Conservation (phyloP, 78 protist genomes). For the Anaeramoeba ignava region DNA sequence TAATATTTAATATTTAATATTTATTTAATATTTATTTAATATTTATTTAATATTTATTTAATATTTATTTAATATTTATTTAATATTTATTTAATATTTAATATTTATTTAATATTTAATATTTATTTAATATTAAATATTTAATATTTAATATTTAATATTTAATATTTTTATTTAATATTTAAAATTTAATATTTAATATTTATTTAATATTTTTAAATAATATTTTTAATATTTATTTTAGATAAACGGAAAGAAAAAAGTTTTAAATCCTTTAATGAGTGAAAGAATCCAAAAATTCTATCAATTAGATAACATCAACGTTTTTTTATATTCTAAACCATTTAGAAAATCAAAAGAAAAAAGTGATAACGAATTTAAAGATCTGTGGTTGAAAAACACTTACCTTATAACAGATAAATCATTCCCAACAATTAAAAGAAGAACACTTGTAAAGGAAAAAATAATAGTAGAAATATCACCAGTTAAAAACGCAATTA, state of each 20-base stretch:
- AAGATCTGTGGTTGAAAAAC: conserved; percentile 46
- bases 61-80: too few relatives aligned
- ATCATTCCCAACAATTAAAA: conserved; percentile 40
- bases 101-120: too few relatives aligned
- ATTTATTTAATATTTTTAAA: too few relatives aligned
- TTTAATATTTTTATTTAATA: too few relatives aligned
- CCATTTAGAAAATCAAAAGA: not conserved
- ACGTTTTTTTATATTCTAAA: not conserved
- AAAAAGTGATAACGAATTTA: conserved; percentile 39
- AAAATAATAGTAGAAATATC: not conserved
- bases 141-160: too few relatives aligned
- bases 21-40: too few relatives aligned
- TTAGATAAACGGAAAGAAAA: not conserved
- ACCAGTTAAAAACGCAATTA: conserved; percentile 47
- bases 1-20: too few relatives aligned
- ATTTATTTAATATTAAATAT: too few relatives aligned
- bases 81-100: too few relatives aligned
- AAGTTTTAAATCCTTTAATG: not conserved
- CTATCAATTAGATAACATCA: not conserved
- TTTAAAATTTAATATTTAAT: too few relatives aligned
- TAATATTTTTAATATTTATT: too few relatives aligned
- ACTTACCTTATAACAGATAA: conserved; percentile 23
- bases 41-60: too few relatives aligned
- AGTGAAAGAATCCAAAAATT: not conserved
- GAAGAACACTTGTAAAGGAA: conserved; percentile 31